Evolutionary conservation across 2,329 filamentous ascomycete genomes (phyloP).

Genomic region (Calonectria pseudoreteaudii): DNA sequence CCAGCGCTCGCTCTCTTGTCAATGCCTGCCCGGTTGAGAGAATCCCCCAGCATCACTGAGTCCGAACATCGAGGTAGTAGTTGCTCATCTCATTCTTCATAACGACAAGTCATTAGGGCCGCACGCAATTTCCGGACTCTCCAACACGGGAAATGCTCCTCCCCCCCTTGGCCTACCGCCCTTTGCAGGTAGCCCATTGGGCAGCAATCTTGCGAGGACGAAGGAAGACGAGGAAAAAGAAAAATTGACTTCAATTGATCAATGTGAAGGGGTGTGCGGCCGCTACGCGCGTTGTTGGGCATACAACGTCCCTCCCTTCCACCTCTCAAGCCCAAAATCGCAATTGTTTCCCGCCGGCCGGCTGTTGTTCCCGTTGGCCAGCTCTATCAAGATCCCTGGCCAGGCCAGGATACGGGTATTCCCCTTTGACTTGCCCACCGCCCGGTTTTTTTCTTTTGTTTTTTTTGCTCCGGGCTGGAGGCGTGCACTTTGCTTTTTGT

Average conservation of each 20-base stretch:
- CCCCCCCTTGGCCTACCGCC: neutral
- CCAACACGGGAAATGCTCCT: slow-evolving; percentile 15
- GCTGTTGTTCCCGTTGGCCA: slow-evolving; percentile 59
- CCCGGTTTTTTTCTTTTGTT: neutral
- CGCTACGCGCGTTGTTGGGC: slow-evolving; percentile 3
- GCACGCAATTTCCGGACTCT: slow-evolving; percentile 23
- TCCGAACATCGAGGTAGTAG: slow-evolving; percentile 1
- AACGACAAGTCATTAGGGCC: slow-evolving; percentile 12
- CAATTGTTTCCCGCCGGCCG: slow-evolving; percentile 45
- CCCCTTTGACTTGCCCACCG: neutral
- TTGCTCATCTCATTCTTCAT: slow-evolving; percentile 3
- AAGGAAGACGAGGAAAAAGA: neutral
- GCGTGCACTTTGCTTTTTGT: slow-evolving; percentile 19
- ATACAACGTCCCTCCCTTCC: neutral
- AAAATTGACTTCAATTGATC: neutral
- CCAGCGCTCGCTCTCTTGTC: neutral
- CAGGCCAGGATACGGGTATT: slow-evolving; percentile 24
- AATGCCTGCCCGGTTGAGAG: neutral
- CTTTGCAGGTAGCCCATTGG: slow-evolving; percentile 42
- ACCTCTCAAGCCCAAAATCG: slow-evolving; percentile 4
- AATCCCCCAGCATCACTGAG: slow-evolving; percentile 1
- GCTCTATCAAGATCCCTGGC: slow-evolving; percentile 44
- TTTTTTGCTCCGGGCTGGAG: slow-evolving; percentile 19
- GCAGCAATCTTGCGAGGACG: slow-evolving; percentile 47
- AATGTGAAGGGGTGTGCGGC: neutral